These are phyloP conservation scores for Aureoboletus auriporus DNA, from an alignment of 768 basidiomycete species.

Conservation along the genomic window DNA sequence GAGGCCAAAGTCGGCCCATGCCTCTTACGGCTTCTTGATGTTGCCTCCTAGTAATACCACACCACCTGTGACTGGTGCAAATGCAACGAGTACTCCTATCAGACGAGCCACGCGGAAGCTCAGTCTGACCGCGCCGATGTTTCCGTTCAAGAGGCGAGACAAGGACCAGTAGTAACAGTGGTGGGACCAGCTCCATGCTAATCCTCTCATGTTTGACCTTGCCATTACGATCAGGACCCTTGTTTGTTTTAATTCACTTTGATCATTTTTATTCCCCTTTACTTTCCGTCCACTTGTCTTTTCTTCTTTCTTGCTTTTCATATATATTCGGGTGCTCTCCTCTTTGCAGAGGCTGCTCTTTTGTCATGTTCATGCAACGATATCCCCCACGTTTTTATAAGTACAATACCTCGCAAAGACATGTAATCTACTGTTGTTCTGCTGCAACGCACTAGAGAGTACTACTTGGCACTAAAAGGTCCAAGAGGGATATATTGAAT, in stretches of 20 bases:
- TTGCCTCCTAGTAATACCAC: constrained; percentile 13
- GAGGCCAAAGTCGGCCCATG: constrained; percentile 27
- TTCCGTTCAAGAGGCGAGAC: constrained; percentile 53
- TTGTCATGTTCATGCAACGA: constrained; percentile 16
- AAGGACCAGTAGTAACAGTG: constrained; percentile 37
- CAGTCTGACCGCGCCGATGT: constrained; percentile 60
- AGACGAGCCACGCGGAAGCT: constrained; percentile 56
- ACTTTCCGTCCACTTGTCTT: constrained; percentile 2
- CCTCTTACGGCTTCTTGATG: constrained; percentile 16
- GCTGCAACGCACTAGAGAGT: constrained; percentile 5
- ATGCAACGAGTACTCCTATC: constrained; percentile 20
- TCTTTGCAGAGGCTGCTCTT: constrained; percentile 9
- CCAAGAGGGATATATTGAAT: background rate
- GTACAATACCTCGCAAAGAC: constrained; percentile 20
- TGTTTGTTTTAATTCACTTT: constrained; percentile 1
- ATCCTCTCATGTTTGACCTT: background rate
- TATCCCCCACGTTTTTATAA: constrained; percentile 15
- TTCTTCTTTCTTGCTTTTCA: background rate
- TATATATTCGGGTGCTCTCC: background rate
- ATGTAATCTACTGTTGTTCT: constrained; percentile 22
- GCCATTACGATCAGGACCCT: background rate
- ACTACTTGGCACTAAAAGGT: constrained; percentile 5
- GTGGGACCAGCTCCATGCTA: background rate
- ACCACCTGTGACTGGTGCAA: constrained; percentile 15
- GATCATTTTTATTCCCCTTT: constrained; percentile 27